phyloP scores from a whole-genome alignment of 2,329 filamentous ascomycete genomes.

The Venturia oleaginea region DNA sequence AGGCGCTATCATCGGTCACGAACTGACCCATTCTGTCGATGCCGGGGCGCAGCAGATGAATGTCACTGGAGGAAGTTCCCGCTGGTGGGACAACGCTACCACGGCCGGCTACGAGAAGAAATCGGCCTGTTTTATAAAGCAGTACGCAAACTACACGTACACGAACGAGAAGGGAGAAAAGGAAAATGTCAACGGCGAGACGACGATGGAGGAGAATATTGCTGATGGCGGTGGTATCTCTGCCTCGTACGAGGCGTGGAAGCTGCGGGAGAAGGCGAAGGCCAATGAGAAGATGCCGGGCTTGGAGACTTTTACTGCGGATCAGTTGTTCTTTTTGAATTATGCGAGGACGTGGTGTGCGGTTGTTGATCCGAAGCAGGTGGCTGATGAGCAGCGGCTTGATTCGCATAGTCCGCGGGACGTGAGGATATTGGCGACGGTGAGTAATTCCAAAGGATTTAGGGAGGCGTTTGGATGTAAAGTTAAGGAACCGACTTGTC shows the following conservation, averaged over 20 bases:
- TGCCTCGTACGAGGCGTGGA: conserved; percentile 57
- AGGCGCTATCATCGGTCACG: conserved; percentile 57
- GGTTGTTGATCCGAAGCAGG: conserved; percentile 33
- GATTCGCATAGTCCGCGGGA: conserved; percentile 43
- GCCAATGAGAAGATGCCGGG: conserved; percentile 30
- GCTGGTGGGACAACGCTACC: conserved; percentile 60
- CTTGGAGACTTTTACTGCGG: conserved; percentile 52
- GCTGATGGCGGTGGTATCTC: conserved; percentile 59
- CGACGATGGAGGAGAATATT: conserved; percentile 55
- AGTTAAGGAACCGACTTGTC: conserved; percentile 57
- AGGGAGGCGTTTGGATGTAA: conserved; percentile 58
- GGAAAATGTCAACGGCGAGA: conserved; percentile 19
- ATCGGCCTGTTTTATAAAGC: conserved; percentile 56
- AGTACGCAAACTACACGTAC: conserved; percentile 54
- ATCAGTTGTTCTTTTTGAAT: conserved; percentile 61
- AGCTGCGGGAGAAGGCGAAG: conserved; percentile 40
- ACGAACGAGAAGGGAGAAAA: conserved; percentile 12
- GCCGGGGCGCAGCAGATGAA: conserved; percentile 56
- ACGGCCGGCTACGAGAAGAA: conserved; percentile 48
- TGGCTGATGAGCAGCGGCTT: not conserved
- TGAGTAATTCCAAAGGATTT: conserved; percentile 61
- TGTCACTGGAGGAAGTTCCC: conserved; percentile 49
- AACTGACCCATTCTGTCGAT: conserved; percentile 62
- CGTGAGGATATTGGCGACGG: conserved; percentile 49
- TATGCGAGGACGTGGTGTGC: conserved; percentile 60